A percentile compares a stretch with the other conserved stretches of the same genome.
Evolutionary conservation across 208 protist genomes (phyloP).

Genomic region (Wallacemonas collosoma): DNA sequence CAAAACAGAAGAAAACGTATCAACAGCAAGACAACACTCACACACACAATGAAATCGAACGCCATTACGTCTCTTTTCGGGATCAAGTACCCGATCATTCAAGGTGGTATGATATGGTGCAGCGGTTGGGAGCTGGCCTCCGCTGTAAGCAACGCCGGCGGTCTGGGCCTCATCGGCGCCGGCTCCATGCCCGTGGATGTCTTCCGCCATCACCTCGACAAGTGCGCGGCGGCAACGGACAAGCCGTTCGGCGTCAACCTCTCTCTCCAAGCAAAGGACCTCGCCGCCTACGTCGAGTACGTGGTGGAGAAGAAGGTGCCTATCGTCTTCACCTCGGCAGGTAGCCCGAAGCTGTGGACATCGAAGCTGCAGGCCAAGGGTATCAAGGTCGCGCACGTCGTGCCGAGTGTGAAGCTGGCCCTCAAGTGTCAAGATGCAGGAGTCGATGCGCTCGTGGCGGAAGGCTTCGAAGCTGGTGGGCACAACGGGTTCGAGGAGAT

Average conservation of each 20-base stretch:
- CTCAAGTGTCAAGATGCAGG: constrained; percentile 70
- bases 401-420: constrained; percentile 76
- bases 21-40: neutral
- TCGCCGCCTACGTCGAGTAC: constrained; percentile 46
- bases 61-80: constrained; percentile 61
- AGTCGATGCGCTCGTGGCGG: constrained; percentile 77
- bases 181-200: constrained; percentile 71
- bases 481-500: constrained; percentile 74
- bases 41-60: constrained; percentile 36
- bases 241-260: constrained; percentile 89
- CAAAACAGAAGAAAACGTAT: neutral
- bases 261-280: constrained; percentile 37
- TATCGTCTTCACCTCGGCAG: constrained; percentile 87
- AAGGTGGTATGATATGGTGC: constrained; percentile 85
- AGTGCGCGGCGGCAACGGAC: constrained; percentile 46
- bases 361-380: constrained; percentile 66
- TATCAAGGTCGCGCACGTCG: constrained; percentile 81
- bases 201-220: constrained; percentile 58
- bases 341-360: constrained; percentile 75
- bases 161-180: constrained; percentile 83
- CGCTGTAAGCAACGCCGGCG: constrained; percentile 86
- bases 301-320: constrained; percentile 85
- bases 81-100: constrained; percentile 80
- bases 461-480: constrained; percentile 81
- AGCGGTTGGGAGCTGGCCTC: constrained; percentile 75